A percentile compares a stretch with the other conserved stretches of the same genome.
Evolutionary conservation across 352 stramenopile species (phyloP).

Genomic region (Globisporangium mamillatum): DNA sequence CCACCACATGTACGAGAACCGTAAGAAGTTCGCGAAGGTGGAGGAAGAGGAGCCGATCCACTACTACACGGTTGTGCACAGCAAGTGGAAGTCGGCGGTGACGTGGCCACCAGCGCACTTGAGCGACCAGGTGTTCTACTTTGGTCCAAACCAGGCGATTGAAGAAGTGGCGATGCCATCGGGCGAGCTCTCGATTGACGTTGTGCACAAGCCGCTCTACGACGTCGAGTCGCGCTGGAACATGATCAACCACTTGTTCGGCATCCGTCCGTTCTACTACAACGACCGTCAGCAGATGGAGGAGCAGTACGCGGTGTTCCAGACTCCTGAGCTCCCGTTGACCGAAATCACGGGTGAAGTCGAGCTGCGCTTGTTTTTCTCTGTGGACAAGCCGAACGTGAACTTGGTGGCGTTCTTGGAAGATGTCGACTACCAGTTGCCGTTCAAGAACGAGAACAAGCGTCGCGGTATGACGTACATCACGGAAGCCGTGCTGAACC

Average conservation of each 20-base stretch:
- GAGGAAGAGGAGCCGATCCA: constrained; percentile 74
- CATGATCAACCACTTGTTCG: constrained; percentile 71
- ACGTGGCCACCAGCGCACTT: constrained; percentile 67
- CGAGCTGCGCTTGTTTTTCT: constrained; percentile 79
- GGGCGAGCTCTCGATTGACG: constrained; percentile 34
- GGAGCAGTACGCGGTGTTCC: constrained; percentile 56
- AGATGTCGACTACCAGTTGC: constrained; percentile 67
- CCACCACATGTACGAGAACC: constrained; percentile 71
- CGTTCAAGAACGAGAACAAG: constrained; percentile 81
- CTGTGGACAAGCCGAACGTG: constrained; percentile 56
- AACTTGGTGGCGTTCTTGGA: constrained; percentile 77
- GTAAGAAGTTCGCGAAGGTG: constrained; percentile 48
- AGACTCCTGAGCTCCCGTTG: constrained; percentile 51
- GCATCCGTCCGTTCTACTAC: constrained; percentile 73
- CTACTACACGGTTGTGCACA: constrained; percentile 79
- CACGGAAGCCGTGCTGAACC: constrained; percentile 72
- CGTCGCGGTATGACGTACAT: constrained; percentile 78
- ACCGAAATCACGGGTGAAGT: constrained; percentile 72
- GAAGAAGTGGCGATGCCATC: constrained; percentile 35
- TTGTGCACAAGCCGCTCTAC: constrained; percentile 40
- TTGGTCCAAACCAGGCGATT: constrained; percentile 54
- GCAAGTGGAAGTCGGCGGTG: constrained; percentile 63
- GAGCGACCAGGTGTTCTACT: constrained; percentile 46
- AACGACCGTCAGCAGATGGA: constrained; percentile 58
- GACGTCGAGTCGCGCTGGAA: constrained; percentile 68